These are phyloP conservation scores for Botrytis byssoidea DNA, from an alignment of 2,329 filamentous ascomycete genomes.

Conservation along the genomic window DNA sequence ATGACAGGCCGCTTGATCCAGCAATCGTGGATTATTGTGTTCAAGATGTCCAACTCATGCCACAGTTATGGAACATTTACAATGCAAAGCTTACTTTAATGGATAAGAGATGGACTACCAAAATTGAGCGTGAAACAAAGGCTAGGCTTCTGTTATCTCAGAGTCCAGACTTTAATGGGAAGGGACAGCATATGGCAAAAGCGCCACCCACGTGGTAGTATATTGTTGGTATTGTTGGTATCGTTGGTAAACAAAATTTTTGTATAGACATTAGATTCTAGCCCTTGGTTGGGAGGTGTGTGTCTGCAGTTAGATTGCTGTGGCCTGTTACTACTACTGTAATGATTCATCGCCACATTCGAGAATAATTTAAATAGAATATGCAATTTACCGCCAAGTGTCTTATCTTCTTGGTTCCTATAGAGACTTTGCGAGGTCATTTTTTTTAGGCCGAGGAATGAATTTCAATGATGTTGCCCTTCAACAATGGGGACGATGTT, in stretches of 20 bases:
- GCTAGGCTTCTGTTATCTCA: conserved; percentile 20
- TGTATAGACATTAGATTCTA: not conserved
- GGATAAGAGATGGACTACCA: not conserved
- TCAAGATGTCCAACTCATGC: conserved; percentile 47
- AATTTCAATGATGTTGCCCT: not conserved
- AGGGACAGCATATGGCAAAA: conserved; percentile 19
- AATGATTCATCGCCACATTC: too few relatives aligned
- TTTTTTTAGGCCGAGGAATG: not conserved
- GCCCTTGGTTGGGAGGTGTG: not conserved
- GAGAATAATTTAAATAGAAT: not conserved
- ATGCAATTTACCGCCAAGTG: too few relatives aligned
- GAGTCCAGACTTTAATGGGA: conserved; percentile 7
- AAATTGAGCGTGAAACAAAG: conserved; percentile 14
- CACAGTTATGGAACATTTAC: conserved; percentile 41
- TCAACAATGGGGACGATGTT: not conserved
- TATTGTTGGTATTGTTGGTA: not conserved
- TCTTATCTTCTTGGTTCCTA: not conserved
- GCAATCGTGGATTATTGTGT: conserved; percentile 47
- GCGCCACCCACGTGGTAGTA: conserved; percentile 2
- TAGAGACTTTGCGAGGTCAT: not conserved
- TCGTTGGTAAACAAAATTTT: not conserved
- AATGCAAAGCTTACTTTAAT: conserved; percentile 23
- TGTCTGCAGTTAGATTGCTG: not conserved
- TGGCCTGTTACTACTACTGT: not conserved
- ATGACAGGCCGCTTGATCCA: conserved; percentile 44